These are phyloP conservation scores for Fusarium subglutinans DNA, from an alignment of 2,329 filamentous ascomycete genomes.

Conservation along the genomic window DNA sequence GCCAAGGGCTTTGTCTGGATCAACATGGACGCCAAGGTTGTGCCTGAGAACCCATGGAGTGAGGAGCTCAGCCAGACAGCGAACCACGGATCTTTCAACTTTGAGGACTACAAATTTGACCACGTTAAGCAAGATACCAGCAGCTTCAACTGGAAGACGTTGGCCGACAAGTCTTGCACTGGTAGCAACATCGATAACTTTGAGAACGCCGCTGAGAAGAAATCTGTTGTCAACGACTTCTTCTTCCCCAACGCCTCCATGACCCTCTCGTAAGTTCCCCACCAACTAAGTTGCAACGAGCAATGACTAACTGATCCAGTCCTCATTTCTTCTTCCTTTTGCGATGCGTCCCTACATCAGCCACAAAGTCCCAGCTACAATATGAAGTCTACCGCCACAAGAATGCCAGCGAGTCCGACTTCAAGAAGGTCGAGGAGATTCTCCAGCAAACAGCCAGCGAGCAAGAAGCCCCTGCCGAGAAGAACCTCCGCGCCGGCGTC, in stretches of 20 bases:
- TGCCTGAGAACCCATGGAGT: constrained; percentile 59
- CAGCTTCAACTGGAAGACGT: constrained; percentile 67
- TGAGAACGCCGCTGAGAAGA: constrained; percentile 8
- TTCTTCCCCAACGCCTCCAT: constrained; percentile 37
- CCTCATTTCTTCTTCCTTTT: constrained; percentile 28
- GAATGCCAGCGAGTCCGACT: constrained; percentile 20
- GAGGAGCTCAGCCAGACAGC: constrained; percentile 55
- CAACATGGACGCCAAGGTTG: constrained; percentile 60
- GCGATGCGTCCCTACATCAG: constrained; percentile 21
- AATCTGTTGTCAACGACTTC: constrained; percentile 23
- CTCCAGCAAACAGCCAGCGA: constrained; percentile 17
- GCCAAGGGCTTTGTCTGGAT: constrained; percentile 65
- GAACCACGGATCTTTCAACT: constrained; percentile 55
- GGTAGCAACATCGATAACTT: constrained; percentile 50
- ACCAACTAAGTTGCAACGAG: constrained; percentile 53
- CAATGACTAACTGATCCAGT: constrained; percentile 46
- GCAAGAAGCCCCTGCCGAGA: constrained; percentile 16
- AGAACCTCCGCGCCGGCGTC: constrained; percentile 8
- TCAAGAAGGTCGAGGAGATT: constrained; percentile 12
- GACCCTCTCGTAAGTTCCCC: constrained; percentile 53
- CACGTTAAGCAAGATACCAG: constrained; percentile 64
- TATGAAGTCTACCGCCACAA: constrained; percentile 34
- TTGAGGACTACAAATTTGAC: constrained; percentile 64
- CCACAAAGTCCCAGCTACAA: constrained; percentile 14
- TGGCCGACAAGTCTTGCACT: constrained; percentile 47